Evolutionary conservation across 1,284 basidiomycete genomes (phyloP), one percentile per base, ranked within the genome.

Genomic region (Ceraceosorus bombacis): DNA sequence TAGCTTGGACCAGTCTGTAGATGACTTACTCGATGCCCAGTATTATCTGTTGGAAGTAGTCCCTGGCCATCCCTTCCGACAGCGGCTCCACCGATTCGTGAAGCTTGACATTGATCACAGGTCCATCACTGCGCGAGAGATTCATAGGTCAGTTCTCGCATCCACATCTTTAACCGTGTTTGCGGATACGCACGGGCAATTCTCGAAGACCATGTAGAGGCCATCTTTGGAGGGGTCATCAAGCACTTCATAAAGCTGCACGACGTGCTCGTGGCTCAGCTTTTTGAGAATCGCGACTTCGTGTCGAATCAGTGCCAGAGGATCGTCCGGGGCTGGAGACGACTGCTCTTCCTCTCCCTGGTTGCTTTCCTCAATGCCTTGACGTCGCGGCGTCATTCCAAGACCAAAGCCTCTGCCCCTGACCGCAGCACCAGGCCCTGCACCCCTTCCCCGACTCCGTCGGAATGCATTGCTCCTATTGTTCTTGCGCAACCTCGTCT

Each of bases 31-130:
- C 79, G 52, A 82, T 67, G 17, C 82, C 82, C 13, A 82, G 71
- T 38, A 81, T 74, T 37, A 83, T 77, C 67, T 84, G 83, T 9
- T 81, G 74, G 64, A 83, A 82, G 65, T 83, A 83, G 59, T 80
- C 74, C 6, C 78, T 67, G 0, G 79, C 78, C 1, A 74, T 71
- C 6, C 79, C 70, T 7, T 77, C 74, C 43, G 78, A 69, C 0
- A 73, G 57, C 9, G 78, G 73, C 48, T 70, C 51, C 9, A 63
- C 62, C 12, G 72, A 67, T 38, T 76, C 63, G 7, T 73, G 63
- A 56, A 74, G 62, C 10, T 70, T 58, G 38, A 83, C 67, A n/a
- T 79, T 70, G 75, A 82, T 80, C 10, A 84, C 68, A 0, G 79
- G 79, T 0, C 83, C 83, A 15, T 81, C 82, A 0, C 78, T 76